Conservation (phyloP, 148 eudicot genomes). For the Rhododendron kiyosumense region DNA sequence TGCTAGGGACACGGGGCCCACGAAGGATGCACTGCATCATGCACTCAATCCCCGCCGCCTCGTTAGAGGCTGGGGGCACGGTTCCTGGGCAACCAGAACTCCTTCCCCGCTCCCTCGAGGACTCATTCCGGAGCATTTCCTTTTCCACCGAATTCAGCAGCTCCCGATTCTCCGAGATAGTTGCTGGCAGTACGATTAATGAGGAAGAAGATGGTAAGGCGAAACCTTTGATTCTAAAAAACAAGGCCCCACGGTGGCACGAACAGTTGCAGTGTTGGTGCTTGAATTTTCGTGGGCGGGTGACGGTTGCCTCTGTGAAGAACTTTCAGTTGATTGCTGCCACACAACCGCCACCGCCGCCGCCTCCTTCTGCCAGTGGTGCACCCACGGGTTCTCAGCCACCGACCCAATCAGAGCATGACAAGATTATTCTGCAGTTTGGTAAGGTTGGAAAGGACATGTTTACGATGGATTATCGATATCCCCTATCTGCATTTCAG, state of each 20-base stretch:
- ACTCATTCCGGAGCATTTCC: conserved; percentile 53
- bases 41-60: conserved; percentile 51
- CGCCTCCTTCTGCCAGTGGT: background rate
- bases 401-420: conserved; percentile 33
- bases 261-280: conserved; percentile 32
- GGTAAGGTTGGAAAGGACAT: conserved; percentile 46
- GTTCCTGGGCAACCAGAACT: conserved; percentile 52
- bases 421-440: conserved; percentile 40
- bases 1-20: conserved; percentile 64
- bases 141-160: conserved; percentile 53
- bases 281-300: conserved; percentile 25
- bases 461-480: conserved; percentile 37
- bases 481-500: conserved; percentile 58
- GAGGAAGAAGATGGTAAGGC: conserved; percentile 32
- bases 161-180: conserved; percentile 42
- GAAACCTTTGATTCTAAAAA: conserved; percentile 24
- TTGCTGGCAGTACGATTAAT: conserved; percentile 5
- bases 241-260: conserved; percentile 32
- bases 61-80: conserved; percentile 39
- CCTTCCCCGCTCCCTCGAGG: conserved; percentile 44
- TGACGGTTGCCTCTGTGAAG: conserved; percentile 29
- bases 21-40: conserved; percentile 53
- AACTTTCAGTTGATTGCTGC: conserved; percentile 28
- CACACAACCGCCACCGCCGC: background rate
- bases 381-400: conserved; percentile 23